Percentiles rank a stretch among this genome's conserved stretches.
These are phyloP conservation scores for Fusarium nodosum DNA, from an alignment of 2,329 filamentous ascomycete genomes.

Conservation along the genomic window DNA sequence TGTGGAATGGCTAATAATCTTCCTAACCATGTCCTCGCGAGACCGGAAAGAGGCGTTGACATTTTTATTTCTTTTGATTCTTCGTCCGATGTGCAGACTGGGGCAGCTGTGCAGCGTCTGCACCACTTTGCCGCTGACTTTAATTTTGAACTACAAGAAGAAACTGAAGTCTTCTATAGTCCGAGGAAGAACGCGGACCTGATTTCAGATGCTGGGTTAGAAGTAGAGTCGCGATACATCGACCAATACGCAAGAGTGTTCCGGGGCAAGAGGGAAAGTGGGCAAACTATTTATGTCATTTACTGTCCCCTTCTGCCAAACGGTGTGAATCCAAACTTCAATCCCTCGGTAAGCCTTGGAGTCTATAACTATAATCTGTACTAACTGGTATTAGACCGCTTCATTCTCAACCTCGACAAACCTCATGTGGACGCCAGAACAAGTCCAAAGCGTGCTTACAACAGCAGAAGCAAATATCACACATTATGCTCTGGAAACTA, in stretches of 20 bases:
- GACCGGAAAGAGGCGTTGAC: conserved; percentile 34
- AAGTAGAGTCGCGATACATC: conserved; percentile 8
- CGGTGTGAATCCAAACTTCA: conserved; percentile 1
- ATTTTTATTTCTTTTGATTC: conserved; percentile 43
- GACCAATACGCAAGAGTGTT: conserved; percentile 39
- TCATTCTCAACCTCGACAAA: conserved; percentile 45
- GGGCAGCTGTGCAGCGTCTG: conserved; percentile 34
- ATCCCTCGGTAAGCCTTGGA: conserved; percentile 33
- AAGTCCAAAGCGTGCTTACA: conserved; percentile 26
- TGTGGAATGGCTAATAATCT: conserved; percentile 46
- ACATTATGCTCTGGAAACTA: conserved; percentile 31
- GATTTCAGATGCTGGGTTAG: fast-evolving
- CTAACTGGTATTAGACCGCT: conserved; percentile 13
- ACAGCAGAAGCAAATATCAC: conserved; percentile 32
- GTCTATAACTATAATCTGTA: fast-evolving
- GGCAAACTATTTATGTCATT: conserved; percentile 24
- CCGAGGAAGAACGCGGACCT: fast-evolving
- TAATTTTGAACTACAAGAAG: conserved; percentile 23
- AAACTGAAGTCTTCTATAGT: not conserved
- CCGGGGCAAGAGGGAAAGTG: conserved; percentile 17
- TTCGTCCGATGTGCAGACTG: conserved; percentile 38
- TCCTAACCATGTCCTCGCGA: conserved; percentile 37
- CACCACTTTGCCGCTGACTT: conserved; percentile 45
- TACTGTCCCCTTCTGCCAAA: conserved; percentile 45
- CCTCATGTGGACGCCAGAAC: conserved; percentile 43